A percentile compares a stretch with the other conserved stretches of the same genome.
Conservation (phyloP, 768 basidiomycete genomes). For the Rhodotorula toruloides region DNA sequence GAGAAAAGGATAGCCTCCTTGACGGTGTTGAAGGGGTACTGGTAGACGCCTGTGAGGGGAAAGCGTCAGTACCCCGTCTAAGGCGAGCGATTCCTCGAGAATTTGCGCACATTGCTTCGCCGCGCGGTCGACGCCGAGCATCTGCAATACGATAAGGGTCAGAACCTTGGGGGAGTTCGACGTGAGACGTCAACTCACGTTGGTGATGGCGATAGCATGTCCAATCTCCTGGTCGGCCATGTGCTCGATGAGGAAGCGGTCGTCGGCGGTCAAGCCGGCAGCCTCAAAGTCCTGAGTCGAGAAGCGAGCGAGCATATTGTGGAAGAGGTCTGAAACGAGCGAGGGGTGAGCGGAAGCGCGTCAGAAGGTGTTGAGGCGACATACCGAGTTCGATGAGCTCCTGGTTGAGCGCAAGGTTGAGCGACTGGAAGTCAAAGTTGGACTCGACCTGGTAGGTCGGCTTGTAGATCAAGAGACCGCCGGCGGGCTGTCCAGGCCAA, state of each 20-base stretch:
- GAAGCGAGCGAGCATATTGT: constrained; percentile 57
- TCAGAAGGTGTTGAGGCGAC: not conserved
- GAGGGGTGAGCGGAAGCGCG: too few species aligned
- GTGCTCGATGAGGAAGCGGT: constrained; percentile 57
- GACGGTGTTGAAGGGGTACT: constrained; percentile 55
- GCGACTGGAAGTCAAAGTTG: constrained; percentile 50
- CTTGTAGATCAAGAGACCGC: constrained; percentile 13
- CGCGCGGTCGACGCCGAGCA: constrained; percentile 43
- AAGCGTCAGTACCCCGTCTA: not conserved
- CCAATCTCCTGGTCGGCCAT: constrained; percentile 62
- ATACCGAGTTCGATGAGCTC: constrained; percentile 57
- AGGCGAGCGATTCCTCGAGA: constrained; percentile 44
- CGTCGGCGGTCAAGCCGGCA: constrained; percentile 55
- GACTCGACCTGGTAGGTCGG: constrained; percentile 11
- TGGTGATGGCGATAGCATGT: constrained; percentile 56
- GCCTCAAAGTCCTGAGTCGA: constrained; percentile 56
- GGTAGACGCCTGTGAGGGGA: not conserved
- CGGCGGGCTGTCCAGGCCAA: constrained; percentile 18
- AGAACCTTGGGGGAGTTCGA: too few species aligned
- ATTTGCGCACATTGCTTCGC: constrained; percentile 60
- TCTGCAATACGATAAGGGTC: too few species aligned
- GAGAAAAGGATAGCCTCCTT: constrained; percentile 59
- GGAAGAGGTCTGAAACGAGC: constrained; percentile 50
- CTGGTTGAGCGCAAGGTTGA: constrained; percentile 59
- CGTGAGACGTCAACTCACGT: constrained; percentile 48